Evolutionary conservation across 1,284 basidiomycete genomes (phyloP), one percentile per base, ranked within the genome.

Genomic region (Papiliotrema fonsecae): DNA sequence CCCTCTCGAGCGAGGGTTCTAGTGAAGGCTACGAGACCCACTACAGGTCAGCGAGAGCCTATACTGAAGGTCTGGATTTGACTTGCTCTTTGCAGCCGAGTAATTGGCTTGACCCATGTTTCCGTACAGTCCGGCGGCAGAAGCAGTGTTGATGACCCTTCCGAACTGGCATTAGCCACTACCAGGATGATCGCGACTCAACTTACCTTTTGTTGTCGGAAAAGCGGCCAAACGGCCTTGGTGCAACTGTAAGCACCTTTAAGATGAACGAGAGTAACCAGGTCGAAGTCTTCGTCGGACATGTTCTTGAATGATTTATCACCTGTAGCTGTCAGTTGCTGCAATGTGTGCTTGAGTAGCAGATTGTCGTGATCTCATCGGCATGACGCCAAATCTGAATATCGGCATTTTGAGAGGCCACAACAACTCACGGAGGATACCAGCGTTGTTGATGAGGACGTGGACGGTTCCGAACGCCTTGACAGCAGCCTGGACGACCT

Each of bases 61-160:
- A 18, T 28, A 21, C 22, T 24, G 11, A 6, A 2, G 18, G 21
- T 43, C n/a, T n/a, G 3, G 25, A 24, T 11, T 4, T 16, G 14
- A 62, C 61, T 52, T 42, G 69, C 65, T 73, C 62, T 77, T 78
- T 31, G 76, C 79, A 24, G 78, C 76, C 2, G 76, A 74, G 65
- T 80, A 80, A 76, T 98, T 98, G 18, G 91, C 85, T 75, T 98
- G 96, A 18, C 94, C 96, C 70, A 94, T 90, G 78, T 97, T 97
- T 9, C 92, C 89, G 84, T 75, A 73, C 34, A 58, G 50, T 13
- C 70, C 70, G 32, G 65, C 69, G 35, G 75, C 74, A 57, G 89
- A 93, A 25, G 90, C 78, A n/a, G 88, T 92, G 76, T 94, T 97
- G 64, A 97, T 79, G 55, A 97, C 79, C 46, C 91, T 83, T 14